Evolutionary conservation across 306 rosid species (phyloP).

Genomic region (Quercus glauca): DNA sequence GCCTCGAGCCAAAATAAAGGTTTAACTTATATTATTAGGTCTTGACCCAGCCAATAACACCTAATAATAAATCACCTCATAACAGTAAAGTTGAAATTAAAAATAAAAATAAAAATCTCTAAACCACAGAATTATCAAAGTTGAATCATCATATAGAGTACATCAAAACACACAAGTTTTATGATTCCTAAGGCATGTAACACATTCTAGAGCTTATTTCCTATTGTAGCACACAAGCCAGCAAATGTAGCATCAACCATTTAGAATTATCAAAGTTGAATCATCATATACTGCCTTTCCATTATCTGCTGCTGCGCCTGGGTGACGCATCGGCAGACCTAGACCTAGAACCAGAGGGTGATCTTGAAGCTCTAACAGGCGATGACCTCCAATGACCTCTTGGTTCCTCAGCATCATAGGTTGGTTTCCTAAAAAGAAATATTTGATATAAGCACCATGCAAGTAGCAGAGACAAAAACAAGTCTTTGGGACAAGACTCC

Average conservation of each 20-base stretch:
- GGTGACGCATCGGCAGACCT: conserved; percentile 74
- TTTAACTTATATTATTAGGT: too few relatives aligned
- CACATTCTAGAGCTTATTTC: not conserved
- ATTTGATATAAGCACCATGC: not conserved
- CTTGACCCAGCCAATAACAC: too few relatives aligned
- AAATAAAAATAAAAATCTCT: not conserved
- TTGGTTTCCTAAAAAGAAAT: conserved; percentile 53
- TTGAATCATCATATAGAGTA: not conserved
- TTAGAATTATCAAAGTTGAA: too few relatives aligned
- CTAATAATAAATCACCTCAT: too few relatives aligned
- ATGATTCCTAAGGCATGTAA: too few relatives aligned
- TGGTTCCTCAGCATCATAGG: conserved; percentile 54
- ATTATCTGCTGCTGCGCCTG: conserved; percentile 60
- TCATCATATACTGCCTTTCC: not conserved
- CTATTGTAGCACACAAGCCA: conserved; percentile 23
- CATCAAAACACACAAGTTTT: not conserved
- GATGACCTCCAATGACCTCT: conserved; percentile 71
- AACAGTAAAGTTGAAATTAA: too few relatives aligned
- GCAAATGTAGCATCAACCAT: not conserved
- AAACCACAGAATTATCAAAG: not conserved
- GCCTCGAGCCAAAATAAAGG: too few relatives aligned
- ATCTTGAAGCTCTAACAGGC: conserved; percentile 58
- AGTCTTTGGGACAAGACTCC: not conserved
- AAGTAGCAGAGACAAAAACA: not conserved
- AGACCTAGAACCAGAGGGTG: conserved; percentile 86